Evolutionary conservation across 768 basidiomycete genomes (phyloP), one percentile per base, ranked within the genome.

Genomic region (Xanthoconium stramineum): DNA sequence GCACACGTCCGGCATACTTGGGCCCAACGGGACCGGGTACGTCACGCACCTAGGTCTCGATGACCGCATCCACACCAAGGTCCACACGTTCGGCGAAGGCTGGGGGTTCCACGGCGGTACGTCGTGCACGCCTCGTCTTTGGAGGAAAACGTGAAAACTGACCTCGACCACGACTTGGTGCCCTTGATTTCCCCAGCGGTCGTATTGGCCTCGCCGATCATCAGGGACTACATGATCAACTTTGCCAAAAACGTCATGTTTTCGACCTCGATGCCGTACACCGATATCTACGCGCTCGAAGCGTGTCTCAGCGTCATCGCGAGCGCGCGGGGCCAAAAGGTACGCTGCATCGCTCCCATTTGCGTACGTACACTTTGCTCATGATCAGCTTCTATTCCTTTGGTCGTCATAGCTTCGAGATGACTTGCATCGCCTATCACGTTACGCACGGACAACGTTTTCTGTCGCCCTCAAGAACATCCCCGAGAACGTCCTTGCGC

Each of bases 61-160:
- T 47, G 66, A 74, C 14, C 72, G 76, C 11, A 66, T 83, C 3
- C 70, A 74, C 3, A 75, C 80, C 6, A 70, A 76, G 20, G 57
- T 84, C 19, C 80, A 81, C 61, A 83, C 82, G 0, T 82, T 84
- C 58, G 78, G 81, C 7, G 83, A 85, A 53, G 65, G 42, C 1
- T 66, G 62, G 60, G 62, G 65, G 19, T 60, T 57, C 40, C 58
- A 56, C 13, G 58, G 65, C 19, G 65, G 65, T 57, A 51, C 6
- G 55, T 35, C 19, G 19, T 11, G 3, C 20, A 19, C 40, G 8
- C 37, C 2, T 13, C 15, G 14, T 11, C 37, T 13, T 6, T 13
- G 15, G 6, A 13, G 11, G 15, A 11, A 38, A 11, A 15, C 10
- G 6, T 13, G n/a, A 7, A 39, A 2, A 39, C 38, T 7, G 8